phyloP scores from a whole-genome alignment of 2,329 filamentous ascomycete genomes.

The Alternaria solani region DNA sequence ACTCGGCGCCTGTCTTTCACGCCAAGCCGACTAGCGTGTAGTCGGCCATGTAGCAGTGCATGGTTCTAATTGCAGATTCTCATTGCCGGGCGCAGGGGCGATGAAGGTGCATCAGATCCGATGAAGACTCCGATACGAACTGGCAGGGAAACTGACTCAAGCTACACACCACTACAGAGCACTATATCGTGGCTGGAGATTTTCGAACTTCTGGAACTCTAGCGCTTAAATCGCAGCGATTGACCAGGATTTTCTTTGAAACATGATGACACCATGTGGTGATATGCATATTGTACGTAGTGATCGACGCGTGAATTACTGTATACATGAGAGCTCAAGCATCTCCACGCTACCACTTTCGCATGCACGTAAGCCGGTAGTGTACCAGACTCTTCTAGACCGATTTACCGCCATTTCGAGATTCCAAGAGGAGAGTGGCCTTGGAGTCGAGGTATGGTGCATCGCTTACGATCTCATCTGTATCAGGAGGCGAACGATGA shows the following conservation, averaged over 20 bases:
- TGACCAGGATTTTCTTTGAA: neutral
- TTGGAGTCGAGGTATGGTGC: neutral
- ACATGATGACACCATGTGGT: neutral
- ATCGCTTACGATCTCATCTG: constrained; percentile 3
- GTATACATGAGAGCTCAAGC: neutral
- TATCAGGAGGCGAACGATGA: constrained; percentile 1
- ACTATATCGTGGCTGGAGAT: constrained; percentile 4
- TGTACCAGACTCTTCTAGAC: constrained; percentile 3
- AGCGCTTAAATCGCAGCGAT: neutral
- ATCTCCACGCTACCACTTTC: neutral
- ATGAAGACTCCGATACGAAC: constrained; percentile 6
- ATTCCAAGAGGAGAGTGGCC: constrained; percentile 2
- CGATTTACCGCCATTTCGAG: neutral
- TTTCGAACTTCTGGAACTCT: neutral
- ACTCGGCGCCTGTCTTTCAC: neutral
- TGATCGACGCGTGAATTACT: constrained; percentile 1
- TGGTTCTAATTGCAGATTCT: constrained; percentile 1
- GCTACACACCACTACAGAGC: constrained; percentile 8
- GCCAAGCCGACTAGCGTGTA: constrained; percentile 15
- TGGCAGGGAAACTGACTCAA: constrained; percentile 12
- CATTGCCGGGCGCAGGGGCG: neutral
- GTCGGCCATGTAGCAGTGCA: constrained; percentile 8
- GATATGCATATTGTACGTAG: neutral
- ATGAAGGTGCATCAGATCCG: constrained; percentile 6
- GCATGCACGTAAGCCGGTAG: constrained; percentile 8